phyloP scores from a whole-genome alignment of 768 basidiomycete genomes.

The Lenzites betulinus region DNA sequence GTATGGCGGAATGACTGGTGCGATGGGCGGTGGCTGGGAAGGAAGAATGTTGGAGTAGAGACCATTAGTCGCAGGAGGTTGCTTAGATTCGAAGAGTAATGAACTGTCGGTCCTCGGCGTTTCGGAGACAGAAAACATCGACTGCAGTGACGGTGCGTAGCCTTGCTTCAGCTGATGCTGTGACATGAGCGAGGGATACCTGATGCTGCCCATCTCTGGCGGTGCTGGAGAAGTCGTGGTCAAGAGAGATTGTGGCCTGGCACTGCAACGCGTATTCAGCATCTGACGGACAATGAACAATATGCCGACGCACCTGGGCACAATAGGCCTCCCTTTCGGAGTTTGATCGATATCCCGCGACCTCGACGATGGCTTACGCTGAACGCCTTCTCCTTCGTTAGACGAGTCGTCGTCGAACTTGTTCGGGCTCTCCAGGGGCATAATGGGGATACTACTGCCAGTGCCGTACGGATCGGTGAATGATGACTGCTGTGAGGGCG shows the following conservation, averaged over 20 bases:
- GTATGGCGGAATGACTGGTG: conserved; percentile 25
- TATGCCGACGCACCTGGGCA: conserved; percentile 21
- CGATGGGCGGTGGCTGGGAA: conserved; percentile 33
- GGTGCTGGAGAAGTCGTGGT: conserved; percentile 76
- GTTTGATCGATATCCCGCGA: conserved; percentile 25
- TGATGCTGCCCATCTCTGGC: conserved; percentile 46
- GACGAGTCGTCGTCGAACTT: conserved; percentile 51
- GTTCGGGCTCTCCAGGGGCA: conserved; percentile 70
- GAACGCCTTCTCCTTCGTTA: conserved; percentile 43
- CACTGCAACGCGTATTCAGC: not conserved
- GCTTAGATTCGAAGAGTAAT: conserved; percentile 44
- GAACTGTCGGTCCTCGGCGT: conserved; percentile 40
- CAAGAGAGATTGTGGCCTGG: conserved; percentile 49
- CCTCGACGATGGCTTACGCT: conserved; percentile 13
- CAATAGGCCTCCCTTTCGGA: conserved; percentile 22
- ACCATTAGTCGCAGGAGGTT: not conserved
- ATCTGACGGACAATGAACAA: not conserved
- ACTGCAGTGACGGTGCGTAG: conserved; percentile 74
- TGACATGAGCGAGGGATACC: conserved; percentile 76
- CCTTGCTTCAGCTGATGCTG: conserved; percentile 78
- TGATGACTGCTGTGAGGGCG: conserved; percentile 38
- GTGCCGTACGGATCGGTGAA: conserved; percentile 23
- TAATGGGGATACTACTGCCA: conserved; percentile 22
- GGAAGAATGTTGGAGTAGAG: conserved; percentile 38
- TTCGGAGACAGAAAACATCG: conserved; percentile 57